Percentiles rank a stretch among this genome's conserved stretches.
Evolutionary conservation across 2,329 filamentous ascomycete genomes (phyloP).

Genomic region (Fusarium tricinctum): DNA sequence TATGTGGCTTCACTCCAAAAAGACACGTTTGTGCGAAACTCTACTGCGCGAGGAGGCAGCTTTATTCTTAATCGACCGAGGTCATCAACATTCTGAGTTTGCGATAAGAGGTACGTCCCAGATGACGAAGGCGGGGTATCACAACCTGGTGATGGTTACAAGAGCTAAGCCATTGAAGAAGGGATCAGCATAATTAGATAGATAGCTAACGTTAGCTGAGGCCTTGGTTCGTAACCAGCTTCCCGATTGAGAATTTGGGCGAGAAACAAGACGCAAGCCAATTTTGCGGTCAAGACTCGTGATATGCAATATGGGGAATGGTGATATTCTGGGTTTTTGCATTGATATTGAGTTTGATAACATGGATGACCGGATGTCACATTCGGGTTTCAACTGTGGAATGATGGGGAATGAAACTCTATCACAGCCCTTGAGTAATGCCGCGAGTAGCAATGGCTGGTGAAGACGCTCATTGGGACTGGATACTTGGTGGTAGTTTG

Average conservation of each 20-base stretch:
- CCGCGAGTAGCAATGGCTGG: too few relatives aligned
- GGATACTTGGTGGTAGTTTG: too few relatives aligned
- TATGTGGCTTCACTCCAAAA: too few relatives aligned
- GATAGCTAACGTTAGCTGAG: background rate
- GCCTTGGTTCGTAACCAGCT: conserved; percentile 23
- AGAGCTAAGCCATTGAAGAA: conserved; percentile 20
- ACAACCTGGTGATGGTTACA: background rate
- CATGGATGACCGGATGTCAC: too few relatives aligned
- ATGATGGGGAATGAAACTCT: too few relatives aligned
- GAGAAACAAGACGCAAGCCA: background rate
- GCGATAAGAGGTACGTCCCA: conserved; percentile 2
- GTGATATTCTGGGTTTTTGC: too few relatives aligned
- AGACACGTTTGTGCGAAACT: too few relatives aligned
- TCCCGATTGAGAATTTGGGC: conserved; percentile 24
- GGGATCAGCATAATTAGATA: conserved; percentile 18
- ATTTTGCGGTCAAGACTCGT: background rate
- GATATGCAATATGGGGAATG: background rate
- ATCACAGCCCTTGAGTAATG: too few relatives aligned
- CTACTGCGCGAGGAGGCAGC: too few relatives aligned
- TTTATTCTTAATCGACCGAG: conserved; percentile 5
- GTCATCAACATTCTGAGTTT: background rate
- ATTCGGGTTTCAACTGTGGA: too few relatives aligned
- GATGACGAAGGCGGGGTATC: conserved; percentile 21
- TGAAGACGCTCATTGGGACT: too few relatives aligned
- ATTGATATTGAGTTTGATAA: too few relatives aligned